A percentile compares a stretch with the other conserved stretches of the same genome.
Evolutionary conservation across 345 rosid species (phyloP).

Genomic region (Boechera stricta): DNA sequence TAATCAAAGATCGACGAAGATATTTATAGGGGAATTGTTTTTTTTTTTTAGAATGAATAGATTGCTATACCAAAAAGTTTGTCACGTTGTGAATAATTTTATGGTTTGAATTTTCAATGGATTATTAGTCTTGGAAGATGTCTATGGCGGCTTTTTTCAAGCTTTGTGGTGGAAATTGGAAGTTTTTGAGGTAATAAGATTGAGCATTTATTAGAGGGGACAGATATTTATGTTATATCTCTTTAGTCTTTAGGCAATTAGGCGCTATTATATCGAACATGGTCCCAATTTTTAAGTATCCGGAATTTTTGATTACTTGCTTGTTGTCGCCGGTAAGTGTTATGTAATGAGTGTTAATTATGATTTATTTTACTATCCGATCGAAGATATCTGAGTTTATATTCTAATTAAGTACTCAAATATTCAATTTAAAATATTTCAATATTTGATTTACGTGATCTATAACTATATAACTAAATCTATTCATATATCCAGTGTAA

Average conservation of each 20-base stretch:
- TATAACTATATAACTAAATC: too few relatives aligned
- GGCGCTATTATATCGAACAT: neutral
- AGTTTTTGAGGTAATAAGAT: slow-evolving; percentile 12
- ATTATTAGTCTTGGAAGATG: slow-evolving; percentile 3
- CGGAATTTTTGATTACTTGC: slow-evolving; percentile 4
- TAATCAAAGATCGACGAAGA: neutral
- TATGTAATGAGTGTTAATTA: too few relatives aligned
- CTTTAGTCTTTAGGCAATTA: slow-evolving; percentile 3
- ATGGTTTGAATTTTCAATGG: slow-evolving; percentile 29
- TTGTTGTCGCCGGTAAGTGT: neutral
- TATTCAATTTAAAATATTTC: too few relatives aligned
- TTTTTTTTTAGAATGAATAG: neutral
- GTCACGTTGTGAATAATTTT: slow-evolving; percentile 20
- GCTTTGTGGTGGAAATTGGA: slow-evolving; percentile 14
- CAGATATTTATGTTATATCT: slow-evolving; percentile 7
- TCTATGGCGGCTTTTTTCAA: slow-evolving; percentile 25
- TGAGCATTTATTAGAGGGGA: slow-evolving; percentile 20
- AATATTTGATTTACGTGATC: too few relatives aligned
- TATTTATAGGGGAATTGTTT: slow-evolving; percentile 1
- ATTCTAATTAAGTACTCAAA: too few relatives aligned
- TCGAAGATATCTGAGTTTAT: too few relatives aligned
- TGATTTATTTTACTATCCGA: too few relatives aligned
- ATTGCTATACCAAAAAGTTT: neutral
- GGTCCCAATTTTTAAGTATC: neutral
- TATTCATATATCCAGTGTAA: too few relatives aligned